phyloP scores from a whole-genome alignment of 2,329 filamentous ascomycete genomes.

The Ophiocordyceps unilateralis region DNA sequence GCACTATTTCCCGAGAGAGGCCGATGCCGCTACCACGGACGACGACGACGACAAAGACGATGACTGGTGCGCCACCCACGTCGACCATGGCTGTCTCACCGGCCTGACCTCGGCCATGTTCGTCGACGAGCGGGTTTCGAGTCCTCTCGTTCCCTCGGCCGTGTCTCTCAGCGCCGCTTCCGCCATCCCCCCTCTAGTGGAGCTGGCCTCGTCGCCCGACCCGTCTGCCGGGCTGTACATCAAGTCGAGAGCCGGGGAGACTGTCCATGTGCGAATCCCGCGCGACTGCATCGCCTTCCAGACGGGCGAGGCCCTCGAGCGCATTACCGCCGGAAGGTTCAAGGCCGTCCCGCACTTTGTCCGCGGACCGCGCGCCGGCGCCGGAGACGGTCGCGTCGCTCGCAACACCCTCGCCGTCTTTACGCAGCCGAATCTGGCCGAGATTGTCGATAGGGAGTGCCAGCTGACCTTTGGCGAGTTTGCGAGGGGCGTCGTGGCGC shows the following conservation, averaged over 20 bases:
- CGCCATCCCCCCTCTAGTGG: constrained; percentile 37
- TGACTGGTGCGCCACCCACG: constrained; percentile 85
- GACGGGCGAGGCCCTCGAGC: constrained; percentile 79
- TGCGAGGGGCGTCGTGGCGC: constrained; percentile 43
- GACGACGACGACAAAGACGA: constrained; percentile 38
- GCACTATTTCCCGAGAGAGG: constrained; percentile 69
- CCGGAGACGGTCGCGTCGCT: constrained; percentile 37
- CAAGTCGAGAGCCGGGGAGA: constrained; percentile 62
- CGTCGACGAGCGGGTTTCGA: constrained; percentile 51
- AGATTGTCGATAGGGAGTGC: constrained; percentile 53
- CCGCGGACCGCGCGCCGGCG: constrained; percentile 44
- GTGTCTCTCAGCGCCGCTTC: constrained; percentile 7
- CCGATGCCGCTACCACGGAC: constrained; percentile 8
- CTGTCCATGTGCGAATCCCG: constrained; percentile 85
- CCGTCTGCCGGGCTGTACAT: constrained; percentile 85
- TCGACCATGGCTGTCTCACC: constrained; percentile 87
- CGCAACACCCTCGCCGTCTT: constrained; percentile 90
- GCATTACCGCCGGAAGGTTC: constrained; percentile 82
- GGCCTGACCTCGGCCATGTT: constrained; percentile 94
- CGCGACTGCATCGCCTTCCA: constrained; percentile 88
- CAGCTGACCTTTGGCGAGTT: constrained; percentile 60
- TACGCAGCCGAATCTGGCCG: constrained; percentile 83
- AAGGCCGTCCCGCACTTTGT: constrained; percentile 95
- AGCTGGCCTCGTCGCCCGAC: constrained; percentile 64
- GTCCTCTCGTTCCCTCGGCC: constrained; percentile 15